Base-by-base conservation (phyloP, 371 early-diverging fungal genomes). In the Conidiobolus coronatus region DNA sequence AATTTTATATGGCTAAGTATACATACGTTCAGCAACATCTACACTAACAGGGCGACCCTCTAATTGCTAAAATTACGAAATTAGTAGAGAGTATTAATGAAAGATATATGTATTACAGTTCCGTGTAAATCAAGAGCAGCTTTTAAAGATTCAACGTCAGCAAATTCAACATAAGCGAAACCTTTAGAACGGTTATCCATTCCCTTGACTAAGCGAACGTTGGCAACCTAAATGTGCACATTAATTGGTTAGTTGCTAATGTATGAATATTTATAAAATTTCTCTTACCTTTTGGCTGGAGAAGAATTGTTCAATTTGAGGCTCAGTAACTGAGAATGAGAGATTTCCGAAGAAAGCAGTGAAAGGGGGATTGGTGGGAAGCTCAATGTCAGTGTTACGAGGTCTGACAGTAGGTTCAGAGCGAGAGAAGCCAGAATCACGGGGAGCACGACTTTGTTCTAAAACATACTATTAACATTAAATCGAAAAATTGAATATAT, bases 161-260 rank as follows among this genome's bases (percentile, higher is more conserved):
- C 77, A 54, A 94, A 94, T 67, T 91, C 90, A 46, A 86, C 79
- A 63, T 91, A 94, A 21, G 85, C 90, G 52, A 81, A 91, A 14
- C 95, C 95, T 62, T 86, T 86, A 43, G 80, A 75, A 62, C 68
- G 70, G 39, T 75, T 81, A 46, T 72, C 71, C 48, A 66, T 73
- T 56, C 86, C 84, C 52, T 68, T 70, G 50, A 81, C 59, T 51
- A 86, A 65, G 37, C 80, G 70, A 37, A 81, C 68, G 39, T 64
- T 67, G 41, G 53, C 55, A 38, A 80, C 68, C 71, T 74, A 51
- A 39, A 1, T 11, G 8, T 29, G 29, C 3, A n/a, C n/a, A n/a
- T n/a, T n/a, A n/a, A 22, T 24, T 18, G 13, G 23, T 34, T 7
- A 40, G 12, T 22, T 8, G 15, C 13, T 36, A 22, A 8, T 8